A percentile compares a stretch with the other conserved stretches of the same genome.
These are phyloP conservation scores for Clitocybe nebularis DNA, from an alignment of 1,284 basidiomycete genomes.

Conservation along the genomic window DNA sequence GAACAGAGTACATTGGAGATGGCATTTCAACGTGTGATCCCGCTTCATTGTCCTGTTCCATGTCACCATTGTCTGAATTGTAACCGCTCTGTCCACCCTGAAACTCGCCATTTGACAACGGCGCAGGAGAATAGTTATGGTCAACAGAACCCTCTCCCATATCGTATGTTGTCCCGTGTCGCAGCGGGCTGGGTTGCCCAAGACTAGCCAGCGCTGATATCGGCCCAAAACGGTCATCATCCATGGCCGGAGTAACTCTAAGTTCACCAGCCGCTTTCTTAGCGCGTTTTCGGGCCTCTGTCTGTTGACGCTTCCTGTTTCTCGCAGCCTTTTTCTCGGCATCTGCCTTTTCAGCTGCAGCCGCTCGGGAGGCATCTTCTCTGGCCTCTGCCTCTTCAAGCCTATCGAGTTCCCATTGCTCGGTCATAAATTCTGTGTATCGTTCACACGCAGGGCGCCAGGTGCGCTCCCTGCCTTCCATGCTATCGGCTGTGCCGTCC, in stretches of 20 bases:
- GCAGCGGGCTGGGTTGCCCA: constrained; percentile 37
- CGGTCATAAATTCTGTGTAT: constrained; percentile 73
- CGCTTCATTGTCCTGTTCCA: constrained; percentile 17
- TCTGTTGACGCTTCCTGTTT: constrained; percentile 47
- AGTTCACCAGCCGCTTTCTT: constrained; percentile 35
- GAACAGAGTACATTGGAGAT: constrained; percentile 5
- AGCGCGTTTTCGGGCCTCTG: constrained; percentile 47
- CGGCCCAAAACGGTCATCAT: constrained; percentile 21
- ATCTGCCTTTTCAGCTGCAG: constrained; percentile 40
- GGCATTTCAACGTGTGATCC: constrained; percentile 4
- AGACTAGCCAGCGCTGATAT: constrained; percentile 16
- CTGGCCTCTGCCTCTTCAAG: constrained; percentile 63
- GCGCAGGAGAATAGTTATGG: constrained; percentile 41
- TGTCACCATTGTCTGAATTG: constrained; percentile 35
- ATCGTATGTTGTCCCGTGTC: constrained; percentile 36
- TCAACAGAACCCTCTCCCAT: constrained; percentile 16
- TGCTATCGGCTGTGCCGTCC: constrained; percentile 23
- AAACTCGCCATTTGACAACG: constrained; percentile 41
- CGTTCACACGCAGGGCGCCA: constrained; percentile 80
- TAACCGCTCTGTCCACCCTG: constrained; percentile 44
- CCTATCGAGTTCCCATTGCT: constrained; percentile 70
- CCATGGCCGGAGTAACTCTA: constrained; percentile 15
- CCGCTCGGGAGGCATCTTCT: constrained; percentile 34
- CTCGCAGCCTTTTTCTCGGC: constrained; percentile 46
- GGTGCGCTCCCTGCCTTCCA: constrained; percentile 31